A percentile compares a stretch with the other conserved stretches of the same genome.
Evolutionary conservation across 441 rosid genomes (phyloP).

Genomic region (Metrosideros polymorpha): DNA sequence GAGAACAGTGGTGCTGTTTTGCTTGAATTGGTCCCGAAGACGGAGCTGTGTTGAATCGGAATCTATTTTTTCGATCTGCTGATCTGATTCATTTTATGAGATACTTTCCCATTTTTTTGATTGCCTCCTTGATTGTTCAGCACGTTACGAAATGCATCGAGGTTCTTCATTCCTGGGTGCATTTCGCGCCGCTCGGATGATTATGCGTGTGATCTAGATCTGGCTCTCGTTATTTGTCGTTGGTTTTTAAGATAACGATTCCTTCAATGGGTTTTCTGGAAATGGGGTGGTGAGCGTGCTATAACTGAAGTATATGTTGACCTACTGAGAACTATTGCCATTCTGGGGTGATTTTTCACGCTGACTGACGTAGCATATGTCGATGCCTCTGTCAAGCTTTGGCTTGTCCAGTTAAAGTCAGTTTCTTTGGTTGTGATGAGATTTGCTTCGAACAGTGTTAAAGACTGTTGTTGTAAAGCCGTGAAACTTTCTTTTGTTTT

Average conservation of each 20-base stretch:
- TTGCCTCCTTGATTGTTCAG: not conserved
- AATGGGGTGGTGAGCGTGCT: not conserved
- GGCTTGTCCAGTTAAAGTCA: not conserved
- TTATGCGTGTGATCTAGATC: not conserved
- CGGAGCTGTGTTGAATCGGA: not conserved
- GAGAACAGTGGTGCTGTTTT: not conserved
- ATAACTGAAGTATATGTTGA: not conserved
- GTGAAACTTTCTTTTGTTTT: not conserved
- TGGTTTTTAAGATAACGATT: not conserved
- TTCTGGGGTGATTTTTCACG: not conserved
- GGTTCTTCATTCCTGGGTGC: not conserved
- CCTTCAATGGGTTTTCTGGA: not conserved
- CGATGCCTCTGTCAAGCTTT: not conserved
- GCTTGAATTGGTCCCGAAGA: not conserved
- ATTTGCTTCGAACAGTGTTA: not conserved
- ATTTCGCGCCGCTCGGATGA: not conserved
- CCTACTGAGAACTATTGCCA: not conserved
- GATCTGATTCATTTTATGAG: not conserved
- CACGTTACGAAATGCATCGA: not conserved
- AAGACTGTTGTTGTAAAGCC: not conserved
- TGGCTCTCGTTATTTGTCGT: not conserved
- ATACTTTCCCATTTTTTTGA: not conserved
- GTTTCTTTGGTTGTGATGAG: not conserved
- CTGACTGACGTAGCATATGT: not conserved
- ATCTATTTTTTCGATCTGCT: not conserved